phyloP scores from a whole-genome alignment of 129 eudicot species.

The Helichrysum umbraculigerum region DNA sequence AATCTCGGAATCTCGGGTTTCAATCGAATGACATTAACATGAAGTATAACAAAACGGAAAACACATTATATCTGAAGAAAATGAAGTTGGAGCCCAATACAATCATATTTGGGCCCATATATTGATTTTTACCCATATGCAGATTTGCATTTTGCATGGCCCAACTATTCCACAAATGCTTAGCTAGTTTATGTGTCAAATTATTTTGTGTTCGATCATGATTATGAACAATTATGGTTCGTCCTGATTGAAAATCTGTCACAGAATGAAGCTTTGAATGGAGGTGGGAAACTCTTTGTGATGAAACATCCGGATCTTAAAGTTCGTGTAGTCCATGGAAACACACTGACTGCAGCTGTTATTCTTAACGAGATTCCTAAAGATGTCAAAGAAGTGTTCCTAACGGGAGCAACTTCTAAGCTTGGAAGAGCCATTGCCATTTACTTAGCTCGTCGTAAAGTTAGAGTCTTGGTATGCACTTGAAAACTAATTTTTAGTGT shows the following conservation, averaged over 20 bases:
- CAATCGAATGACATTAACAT: not conserved
- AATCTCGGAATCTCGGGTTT: too few species aligned
- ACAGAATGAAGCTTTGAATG: conserved; percentile 83
- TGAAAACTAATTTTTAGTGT: not conserved
- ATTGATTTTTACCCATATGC: not conserved
- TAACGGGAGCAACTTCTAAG: conserved; percentile 89
- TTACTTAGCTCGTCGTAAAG: conserved; percentile 63
- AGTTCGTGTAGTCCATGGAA: conserved; percentile 90
- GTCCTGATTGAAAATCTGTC: not conserved
- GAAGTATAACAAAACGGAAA: not conserved
- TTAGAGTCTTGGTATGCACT: conserved; percentile 68
- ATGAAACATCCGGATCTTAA: conserved; percentile 74
- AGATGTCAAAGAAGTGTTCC: conserved; percentile 70
- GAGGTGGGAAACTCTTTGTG: conserved; percentile 88
- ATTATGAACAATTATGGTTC: not conserved
- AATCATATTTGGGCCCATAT: not conserved
- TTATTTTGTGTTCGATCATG: not conserved
- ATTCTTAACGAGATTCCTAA: conserved; percentile 65
- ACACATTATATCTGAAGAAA: not conserved
- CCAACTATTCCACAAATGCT: not conserved
- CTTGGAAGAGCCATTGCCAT: conserved; percentile 94
- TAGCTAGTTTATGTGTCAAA: not conserved
- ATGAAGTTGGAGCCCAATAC: not conserved
- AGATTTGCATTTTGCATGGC: not conserved
- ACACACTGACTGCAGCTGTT: conserved; percentile 81